Conservation (phyloP, 2,329 filamentous ascomycete genomes). For the Aureobasidium sp. region DNA sequence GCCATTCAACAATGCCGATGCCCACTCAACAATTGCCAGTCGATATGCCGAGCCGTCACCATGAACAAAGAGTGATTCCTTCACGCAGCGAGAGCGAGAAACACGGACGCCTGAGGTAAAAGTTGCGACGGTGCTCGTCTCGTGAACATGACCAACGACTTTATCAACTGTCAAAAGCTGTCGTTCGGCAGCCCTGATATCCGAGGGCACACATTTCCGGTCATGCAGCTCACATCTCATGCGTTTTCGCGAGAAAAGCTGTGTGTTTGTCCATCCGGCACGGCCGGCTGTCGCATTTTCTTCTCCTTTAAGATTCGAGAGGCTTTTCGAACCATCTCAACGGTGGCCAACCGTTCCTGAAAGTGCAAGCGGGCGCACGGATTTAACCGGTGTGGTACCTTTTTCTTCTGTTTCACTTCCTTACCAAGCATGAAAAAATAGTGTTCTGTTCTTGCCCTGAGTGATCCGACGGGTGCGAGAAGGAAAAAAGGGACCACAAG, state of each 20-base stretch:
- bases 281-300: background rate
- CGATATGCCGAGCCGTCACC: background rate
- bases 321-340: background rate
- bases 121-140: background rate
- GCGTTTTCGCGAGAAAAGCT: background rate
- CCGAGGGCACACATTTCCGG: background rate
- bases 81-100: background rate
- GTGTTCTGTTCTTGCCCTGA: background rate
- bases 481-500: background rate
- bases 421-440: background rate
- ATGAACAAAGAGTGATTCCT: background rate
- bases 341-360: background rate
- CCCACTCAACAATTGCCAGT: background rate
- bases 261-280: background rate
- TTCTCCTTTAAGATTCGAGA: background rate
- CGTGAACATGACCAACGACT: background rate
- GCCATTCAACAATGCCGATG: background rate
- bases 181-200: background rate
- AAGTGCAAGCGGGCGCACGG: background rate
- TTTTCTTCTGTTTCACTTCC: background rate
- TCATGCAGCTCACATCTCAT: background rate
- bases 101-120: background rate
- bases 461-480: background rate
- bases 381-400: background rate
- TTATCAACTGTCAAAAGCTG: background rate